Percentiles rank a stretch among this genome's conserved stretches.
phyloP scores from a whole-genome alignment of 2,329 filamentous ascomycete genomes.

The Geosmithia putterillii region DNA sequence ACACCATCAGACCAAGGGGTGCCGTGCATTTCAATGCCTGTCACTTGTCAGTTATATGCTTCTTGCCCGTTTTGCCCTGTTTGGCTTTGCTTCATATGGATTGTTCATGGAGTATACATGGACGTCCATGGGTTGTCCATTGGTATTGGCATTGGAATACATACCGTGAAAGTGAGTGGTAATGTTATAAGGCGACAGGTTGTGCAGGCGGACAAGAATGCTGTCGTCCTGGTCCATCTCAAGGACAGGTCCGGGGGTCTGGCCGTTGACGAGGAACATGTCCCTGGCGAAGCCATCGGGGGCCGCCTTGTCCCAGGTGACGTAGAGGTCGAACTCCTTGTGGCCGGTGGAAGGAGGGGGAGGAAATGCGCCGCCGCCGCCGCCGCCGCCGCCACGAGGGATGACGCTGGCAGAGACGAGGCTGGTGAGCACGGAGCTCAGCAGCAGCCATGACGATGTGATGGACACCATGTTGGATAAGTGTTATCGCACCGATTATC shows the following conservation, averaged over 20 bases:
- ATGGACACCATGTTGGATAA: too few relatives aligned
- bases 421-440: neutral
- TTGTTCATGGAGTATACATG: too few relatives aligned
- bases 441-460: neutral
- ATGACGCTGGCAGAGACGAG: too few relatives aligned
- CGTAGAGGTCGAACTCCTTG: constrained; percentile 13
- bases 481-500: too few relatives aligned
- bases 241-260: constrained; percentile 49
- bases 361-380: neutral
- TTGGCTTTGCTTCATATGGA: neutral
- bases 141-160: too few relatives aligned
- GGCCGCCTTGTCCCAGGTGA: constrained; percentile 23
- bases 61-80: neutral
- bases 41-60: neutral
- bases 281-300: constrained; percentile 31
- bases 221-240: constrained; percentile 38
- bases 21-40: constrained; percentile 33
- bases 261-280: constrained; percentile 42
- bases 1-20: constrained; percentile 51
- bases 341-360: neutral
- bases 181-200: constrained; percentile 32
- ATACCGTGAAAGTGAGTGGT: constrained; percentile 38
- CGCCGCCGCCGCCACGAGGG: neutral
- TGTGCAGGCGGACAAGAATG: constrained; percentile 30
- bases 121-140: too few relatives aligned